phyloP scores from a whole-genome alignment of 257 asterid genomes.

The Leonotis leonurus region DNA sequence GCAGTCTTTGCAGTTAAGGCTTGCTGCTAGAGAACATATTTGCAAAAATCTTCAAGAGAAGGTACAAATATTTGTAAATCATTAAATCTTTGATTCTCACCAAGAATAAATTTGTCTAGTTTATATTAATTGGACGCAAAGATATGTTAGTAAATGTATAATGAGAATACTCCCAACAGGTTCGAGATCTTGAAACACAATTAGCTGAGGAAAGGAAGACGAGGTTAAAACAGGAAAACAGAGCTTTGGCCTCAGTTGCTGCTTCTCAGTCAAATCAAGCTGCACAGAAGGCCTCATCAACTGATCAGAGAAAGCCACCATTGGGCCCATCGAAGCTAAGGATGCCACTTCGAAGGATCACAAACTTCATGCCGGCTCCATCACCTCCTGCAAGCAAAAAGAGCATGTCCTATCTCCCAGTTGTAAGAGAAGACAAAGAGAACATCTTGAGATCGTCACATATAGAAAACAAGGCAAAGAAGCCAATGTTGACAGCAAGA shows the following conservation, averaged over 20 bases:
- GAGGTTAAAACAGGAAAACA: constrained; percentile 66
- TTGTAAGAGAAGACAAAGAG: constrained; percentile 51
- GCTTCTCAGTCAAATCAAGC: constrained; percentile 47
- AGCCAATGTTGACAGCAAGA: constrained; percentile 46
- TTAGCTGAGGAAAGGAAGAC: constrained; percentile 80
- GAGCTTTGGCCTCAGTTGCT: constrained; percentile 59
- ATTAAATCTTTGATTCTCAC: neutral
- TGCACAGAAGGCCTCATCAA: constrained; percentile 29
- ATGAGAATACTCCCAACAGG: no score
- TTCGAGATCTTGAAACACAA: constrained; percentile 80
- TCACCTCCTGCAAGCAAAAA: constrained; percentile 40
- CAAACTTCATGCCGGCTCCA: constrained; percentile 41
- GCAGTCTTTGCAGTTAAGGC: constrained; percentile 71
- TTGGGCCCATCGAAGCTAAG: constrained; percentile 67
- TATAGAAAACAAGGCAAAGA: constrained; percentile 25
- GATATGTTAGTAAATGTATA: no score
- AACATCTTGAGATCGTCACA: constrained; percentile 24
- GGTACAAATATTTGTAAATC: constrained; percentile 32
- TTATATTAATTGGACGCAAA: neutral
- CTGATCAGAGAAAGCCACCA: constrained; percentile 77
- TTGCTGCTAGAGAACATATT: constrained; percentile 67
- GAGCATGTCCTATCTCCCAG: constrained; percentile 51
- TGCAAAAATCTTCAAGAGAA: constrained; percentile 83
- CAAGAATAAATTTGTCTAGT: neutral
- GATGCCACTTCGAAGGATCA: constrained; percentile 66